Conservation (phyloP, 1,284 basidiomycete genomes). For the Coniophora puteana region DNA sequence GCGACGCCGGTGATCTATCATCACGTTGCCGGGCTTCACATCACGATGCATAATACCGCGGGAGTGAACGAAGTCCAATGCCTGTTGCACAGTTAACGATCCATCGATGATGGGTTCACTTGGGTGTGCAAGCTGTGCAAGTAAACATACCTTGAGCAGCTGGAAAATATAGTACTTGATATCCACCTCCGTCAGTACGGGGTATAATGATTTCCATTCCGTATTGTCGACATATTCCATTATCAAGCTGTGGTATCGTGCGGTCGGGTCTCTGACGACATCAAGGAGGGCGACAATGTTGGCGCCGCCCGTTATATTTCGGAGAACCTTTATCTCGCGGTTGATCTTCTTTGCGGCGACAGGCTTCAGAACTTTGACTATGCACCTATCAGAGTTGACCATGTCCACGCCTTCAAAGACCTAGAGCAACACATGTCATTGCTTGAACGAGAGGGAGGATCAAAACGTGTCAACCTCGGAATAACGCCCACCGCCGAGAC, state of each 20-base stretch:
- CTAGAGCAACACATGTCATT: conserved; percentile 30
- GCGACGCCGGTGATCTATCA: conserved; percentile 82
- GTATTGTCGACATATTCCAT: conserved; percentile 85
- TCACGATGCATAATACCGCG: conserved; percentile 91
- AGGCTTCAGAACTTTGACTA: conserved; percentile 90
- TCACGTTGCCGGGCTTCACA: conserved; percentile 89
- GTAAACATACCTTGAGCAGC: conserved; percentile 61
- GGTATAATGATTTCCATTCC: conserved; percentile 82
- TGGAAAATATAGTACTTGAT: conserved; percentile 86
- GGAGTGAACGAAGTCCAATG: conserved; percentile 86
- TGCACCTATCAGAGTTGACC: conserved; percentile 73
- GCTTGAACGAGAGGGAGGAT: conserved; percentile 1
- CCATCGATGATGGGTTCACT: conserved; percentile 6
- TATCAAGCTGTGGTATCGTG: conserved; percentile 80
- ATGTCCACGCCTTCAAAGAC: conserved; percentile 87
- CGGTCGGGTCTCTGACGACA: conserved; percentile 74
- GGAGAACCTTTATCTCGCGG: conserved; percentile 89
- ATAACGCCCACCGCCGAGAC: conserved; percentile 80
- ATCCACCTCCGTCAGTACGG: conserved; percentile 74
- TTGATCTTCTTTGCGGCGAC: conserved; percentile 93
- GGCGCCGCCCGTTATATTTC: conserved; percentile 83
- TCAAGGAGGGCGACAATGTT: conserved; percentile 83
- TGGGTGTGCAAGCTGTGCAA: neutral
- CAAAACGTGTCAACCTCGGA: conserved; percentile 48
- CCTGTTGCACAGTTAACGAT: too few species aligned